Evolutionary conservation across 768 basidiomycete genomes (phyloP).

Genomic region (Auriscalpium microsporum): DNA sequence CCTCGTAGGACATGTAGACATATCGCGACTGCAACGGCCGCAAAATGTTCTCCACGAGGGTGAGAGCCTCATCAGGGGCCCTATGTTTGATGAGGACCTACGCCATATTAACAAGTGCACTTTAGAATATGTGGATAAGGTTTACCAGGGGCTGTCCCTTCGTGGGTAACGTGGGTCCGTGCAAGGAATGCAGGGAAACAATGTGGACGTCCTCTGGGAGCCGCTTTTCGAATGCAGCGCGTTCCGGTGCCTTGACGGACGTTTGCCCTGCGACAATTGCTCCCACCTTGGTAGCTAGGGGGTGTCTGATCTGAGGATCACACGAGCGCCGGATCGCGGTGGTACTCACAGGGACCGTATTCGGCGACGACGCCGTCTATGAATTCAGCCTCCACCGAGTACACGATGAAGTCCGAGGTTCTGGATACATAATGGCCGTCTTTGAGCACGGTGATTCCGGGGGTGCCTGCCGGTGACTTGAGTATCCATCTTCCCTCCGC

Average conservation of each 20-base stretch:
- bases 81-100: conserved; percentile 89
- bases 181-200: conserved; percentile 89
- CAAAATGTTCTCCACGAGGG: conserved; percentile 76
- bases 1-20: conserved; percentile 92
- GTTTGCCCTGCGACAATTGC: conserved; percentile 95
- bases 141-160: conserved; percentile 84
- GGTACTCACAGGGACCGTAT: conserved; percentile 81
- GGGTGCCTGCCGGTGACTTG: conserved; percentile 30
- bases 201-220: conserved; percentile 84
- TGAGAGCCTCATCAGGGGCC: conserved; percentile 62
- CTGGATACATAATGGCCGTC: conserved; percentile 87
- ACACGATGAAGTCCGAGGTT: conserved; percentile 87
- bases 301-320: background rate
- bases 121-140: conserved; percentile 2
- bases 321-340: background rate
- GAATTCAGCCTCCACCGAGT: conserved; percentile 89
- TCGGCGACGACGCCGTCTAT: conserved; percentile 76
- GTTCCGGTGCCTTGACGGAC: conserved; percentile 93
- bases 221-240: conserved; percentile 77
- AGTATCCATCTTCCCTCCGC: background rate
- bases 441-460: conserved; percentile 57
- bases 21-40: conserved; percentile 73
- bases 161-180: conserved; percentile 85
- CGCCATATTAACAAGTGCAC: background rate
- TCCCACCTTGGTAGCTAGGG: conserved; percentile 78